These are phyloP conservation scores for Chiua virens DNA, from an alignment of 768 basidiomycete species.

Conservation along the genomic window DNA sequence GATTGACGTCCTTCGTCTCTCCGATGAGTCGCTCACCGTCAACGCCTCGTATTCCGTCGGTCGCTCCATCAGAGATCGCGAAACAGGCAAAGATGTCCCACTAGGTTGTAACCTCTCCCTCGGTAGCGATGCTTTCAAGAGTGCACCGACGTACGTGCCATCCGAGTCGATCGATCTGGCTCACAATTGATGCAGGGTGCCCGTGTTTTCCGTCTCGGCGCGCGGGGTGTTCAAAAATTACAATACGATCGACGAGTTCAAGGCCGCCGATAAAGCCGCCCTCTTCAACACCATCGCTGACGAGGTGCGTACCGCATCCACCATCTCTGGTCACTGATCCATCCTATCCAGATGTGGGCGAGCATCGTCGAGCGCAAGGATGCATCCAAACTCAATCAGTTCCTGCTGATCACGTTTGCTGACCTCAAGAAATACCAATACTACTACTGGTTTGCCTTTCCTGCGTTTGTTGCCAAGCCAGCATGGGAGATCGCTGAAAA, in stretches of 20 bases:
- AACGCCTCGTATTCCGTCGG: constrained; percentile 70
- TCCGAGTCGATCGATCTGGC: constrained; percentile 3
- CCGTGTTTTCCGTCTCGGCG: constrained; percentile 51
- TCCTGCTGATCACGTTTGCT: constrained; percentile 90
- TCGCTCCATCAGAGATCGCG: constrained; percentile 69
- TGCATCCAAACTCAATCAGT: constrained; percentile 62
- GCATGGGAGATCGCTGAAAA: constrained; percentile 77
- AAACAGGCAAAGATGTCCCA: constrained; percentile 70
- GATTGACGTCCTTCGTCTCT: constrained; percentile 85
- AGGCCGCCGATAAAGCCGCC: constrained; percentile 82
- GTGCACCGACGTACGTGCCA: constrained; percentile 43
- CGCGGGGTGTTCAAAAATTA: constrained; percentile 85
- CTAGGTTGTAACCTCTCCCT: constrained; percentile 68
- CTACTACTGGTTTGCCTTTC: constrained; percentile 98
- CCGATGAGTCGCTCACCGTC: constrained; percentile 66
- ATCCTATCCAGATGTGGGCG: constrained; percentile 62
- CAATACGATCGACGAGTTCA: constrained; percentile 98
- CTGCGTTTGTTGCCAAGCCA: constrained; percentile 86
- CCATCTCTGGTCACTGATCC: not conserved
- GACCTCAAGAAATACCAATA: constrained; percentile 99
- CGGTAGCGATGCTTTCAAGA: constrained; percentile 63
- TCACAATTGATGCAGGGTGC: constrained; percentile 33
- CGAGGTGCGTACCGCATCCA: constrained; percentile 44
- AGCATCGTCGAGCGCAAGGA: constrained; percentile 52
- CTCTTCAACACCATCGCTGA: constrained; percentile 74